Evolutionary conservation across 139 green algal species (phyloP).

Genomic region (Chlorella sp.): DNA sequence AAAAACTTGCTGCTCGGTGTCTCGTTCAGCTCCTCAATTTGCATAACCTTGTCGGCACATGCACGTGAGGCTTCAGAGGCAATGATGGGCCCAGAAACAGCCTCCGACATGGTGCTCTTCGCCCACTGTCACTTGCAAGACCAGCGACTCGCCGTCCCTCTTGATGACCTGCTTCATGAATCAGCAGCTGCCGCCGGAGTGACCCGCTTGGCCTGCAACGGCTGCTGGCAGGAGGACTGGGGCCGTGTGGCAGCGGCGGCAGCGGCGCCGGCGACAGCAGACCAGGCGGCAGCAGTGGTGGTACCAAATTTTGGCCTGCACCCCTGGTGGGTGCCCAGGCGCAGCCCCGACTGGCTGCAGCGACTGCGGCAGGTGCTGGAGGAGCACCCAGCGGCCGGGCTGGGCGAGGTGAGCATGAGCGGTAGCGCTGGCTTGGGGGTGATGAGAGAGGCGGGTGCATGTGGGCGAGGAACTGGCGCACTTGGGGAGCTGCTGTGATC

Average conservation of each 20-base stretch:
- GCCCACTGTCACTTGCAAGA: conserved; percentile 64
- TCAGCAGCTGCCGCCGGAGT: conserved; percentile 16
- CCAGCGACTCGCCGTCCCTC: not conserved
- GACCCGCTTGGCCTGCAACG: conserved; percentile 40
- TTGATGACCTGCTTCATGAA: conserved; percentile 16
- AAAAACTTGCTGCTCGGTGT: not conserved
- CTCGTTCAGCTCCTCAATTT: not conserved
- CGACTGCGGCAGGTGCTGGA: conserved; percentile 43
- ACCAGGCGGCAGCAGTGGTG: conserved; percentile 24
- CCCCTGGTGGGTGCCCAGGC: conserved; percentile 56
- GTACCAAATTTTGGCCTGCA: conserved; percentile 62
- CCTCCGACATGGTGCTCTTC: conserved; percentile 15
- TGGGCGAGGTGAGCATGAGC: conserved; percentile 55
- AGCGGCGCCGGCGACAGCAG: not conserved
- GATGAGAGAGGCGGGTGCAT: not conserved
- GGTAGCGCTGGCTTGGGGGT: not conserved
- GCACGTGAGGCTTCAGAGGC: too few species aligned
- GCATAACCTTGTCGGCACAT: too few species aligned
- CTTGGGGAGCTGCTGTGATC: not conserved
- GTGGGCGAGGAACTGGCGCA: not conserved
- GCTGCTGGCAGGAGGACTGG: conserved; percentile 58
- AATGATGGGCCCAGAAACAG: too few species aligned
- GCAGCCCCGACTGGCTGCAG: conserved; percentile 45
- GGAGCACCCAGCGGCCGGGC: conserved; percentile 35
- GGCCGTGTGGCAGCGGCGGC: conserved; percentile 28